Evolutionary conservation across 2,329 filamentous ascomycete species (phyloP), one percentile per base, ranked within the genome.

Genomic region (Xylariaceae sp.): DNA sequence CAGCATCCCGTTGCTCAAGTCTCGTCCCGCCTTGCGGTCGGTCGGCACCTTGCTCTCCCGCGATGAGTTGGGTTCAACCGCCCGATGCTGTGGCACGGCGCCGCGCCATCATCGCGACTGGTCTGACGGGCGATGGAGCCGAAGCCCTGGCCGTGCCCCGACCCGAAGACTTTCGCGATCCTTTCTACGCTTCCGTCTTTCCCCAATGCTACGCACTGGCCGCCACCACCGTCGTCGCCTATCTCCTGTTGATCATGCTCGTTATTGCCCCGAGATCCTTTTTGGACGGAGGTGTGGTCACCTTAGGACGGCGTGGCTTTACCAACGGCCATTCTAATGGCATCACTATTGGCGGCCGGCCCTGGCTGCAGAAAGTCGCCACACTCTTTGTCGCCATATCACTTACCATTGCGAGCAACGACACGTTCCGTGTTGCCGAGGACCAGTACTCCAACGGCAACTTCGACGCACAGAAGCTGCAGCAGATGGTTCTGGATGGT

Each of bases 251-350:
- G 59, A 89, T 96, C 55, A 95, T 96, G 80, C 83, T 97, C 35
- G 82, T 96, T 64, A 90, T 96, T 61, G 95, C 90, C 0, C 92
- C 92, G n/a, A 84, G 92, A 45, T 96, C 94, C 3, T 96, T 94
- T 67, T 85, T 95, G 55, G 84, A 95, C 51, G 90, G 90, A 47
- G 89, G 90, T 18, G 83, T 88, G 42, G 89, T 92, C 40, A 86
- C 94, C 51, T 75, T 95, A 43, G 87, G 89, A 39, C 79, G 87
- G 22, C 83, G 88, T 63, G 89, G 90, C 51, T 91, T 96, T 70
- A 95, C 91, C 43, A 88, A 87, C 64, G 86, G 89, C 45, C 89
- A 89, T 3, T 84, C 85, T 12, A 81, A 85, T 30, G 81, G 90
- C 44, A 85, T 95, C 47, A 91, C 86, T 47, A 90, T 96, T 14